Percentiles rank a stretch among this genome's conserved stretches.
Evolutionary conservation across 257 asterid genomes (phyloP).

Genomic region (Nyctanthes arbortristis): DNA sequence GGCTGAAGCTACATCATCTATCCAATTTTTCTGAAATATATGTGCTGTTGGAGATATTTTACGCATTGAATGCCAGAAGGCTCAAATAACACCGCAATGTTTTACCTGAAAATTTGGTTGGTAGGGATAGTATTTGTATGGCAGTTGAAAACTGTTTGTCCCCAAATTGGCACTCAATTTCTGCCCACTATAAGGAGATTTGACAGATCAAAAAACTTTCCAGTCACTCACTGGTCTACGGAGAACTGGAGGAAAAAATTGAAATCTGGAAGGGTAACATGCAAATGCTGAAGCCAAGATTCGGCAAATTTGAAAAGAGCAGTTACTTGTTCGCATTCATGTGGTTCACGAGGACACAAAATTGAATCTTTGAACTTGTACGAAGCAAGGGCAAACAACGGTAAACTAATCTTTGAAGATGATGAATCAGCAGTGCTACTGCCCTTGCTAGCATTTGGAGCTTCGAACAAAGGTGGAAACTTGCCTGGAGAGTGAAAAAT

Average conservation of each 20-base stretch:
- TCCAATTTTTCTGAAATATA: slow-evolving; percentile 29
- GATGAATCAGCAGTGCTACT: slow-evolving; percentile 42
- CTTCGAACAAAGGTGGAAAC: slow-evolving; percentile 34
- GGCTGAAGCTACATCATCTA: slow-evolving; percentile 8
- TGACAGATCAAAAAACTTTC: neutral
- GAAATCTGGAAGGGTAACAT: slow-evolving; percentile 64
- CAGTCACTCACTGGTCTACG: slow-evolving; percentile 34
- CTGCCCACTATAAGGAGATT: too few species aligned
- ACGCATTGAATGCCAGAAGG: slow-evolving; percentile 29
- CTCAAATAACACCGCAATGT: slow-evolving; percentile 9
- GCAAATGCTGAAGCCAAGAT: slow-evolving; percentile 52
- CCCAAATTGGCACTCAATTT: too few species aligned
- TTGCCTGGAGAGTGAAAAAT: slow-evolving; percentile 33
- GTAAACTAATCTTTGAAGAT: slow-evolving; percentile 55
- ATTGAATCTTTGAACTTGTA: slow-evolving; percentile 66
- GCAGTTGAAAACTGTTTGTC: too few species aligned
- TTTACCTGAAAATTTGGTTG: too few species aligned
- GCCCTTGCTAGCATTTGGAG: slow-evolving; percentile 35
- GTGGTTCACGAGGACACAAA: slow-evolving; percentile 54
- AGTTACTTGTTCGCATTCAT: slow-evolving; percentile 65
- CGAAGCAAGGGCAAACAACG: slow-evolving; percentile 73
- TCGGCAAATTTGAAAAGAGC: slow-evolving; percentile 55
- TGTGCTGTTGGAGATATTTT: slow-evolving; percentile 21
- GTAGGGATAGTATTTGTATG: too few species aligned
- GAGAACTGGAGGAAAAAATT: slow-evolving; percentile 56